These are phyloP conservation scores for Boletus sp. DNA, from an alignment of 768 basidiomycete genomes.

Conservation along the genomic window DNA sequence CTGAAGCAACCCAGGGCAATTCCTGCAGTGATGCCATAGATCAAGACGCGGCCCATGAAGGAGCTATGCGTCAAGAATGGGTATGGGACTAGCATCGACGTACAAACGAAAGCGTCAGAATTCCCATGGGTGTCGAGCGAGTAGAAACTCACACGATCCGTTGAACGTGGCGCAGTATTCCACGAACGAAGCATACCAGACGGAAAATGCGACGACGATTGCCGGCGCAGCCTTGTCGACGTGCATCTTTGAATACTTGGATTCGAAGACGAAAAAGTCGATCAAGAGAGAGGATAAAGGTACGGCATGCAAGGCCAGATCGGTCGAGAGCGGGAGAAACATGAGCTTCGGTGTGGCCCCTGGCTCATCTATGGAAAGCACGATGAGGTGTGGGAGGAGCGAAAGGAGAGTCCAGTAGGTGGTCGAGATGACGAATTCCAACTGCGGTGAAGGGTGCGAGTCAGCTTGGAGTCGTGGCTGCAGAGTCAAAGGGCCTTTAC, in stretches of 20 bases:
- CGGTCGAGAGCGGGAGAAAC: conserved; percentile 51
- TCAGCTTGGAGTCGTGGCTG: not conserved
- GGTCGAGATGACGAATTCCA: conserved; percentile 46
- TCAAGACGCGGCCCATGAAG: conserved; percentile 47
- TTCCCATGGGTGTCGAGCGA: not conserved
- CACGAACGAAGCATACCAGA: conserved; percentile 61
- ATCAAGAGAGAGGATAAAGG: conserved; percentile 57
- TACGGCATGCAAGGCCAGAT: conserved; percentile 63
- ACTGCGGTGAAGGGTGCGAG: conserved; percentile 21
- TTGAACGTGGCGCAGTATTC: conserved; percentile 67
- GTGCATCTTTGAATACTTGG: conserved; percentile 42
- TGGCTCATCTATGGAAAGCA: conserved; percentile 26
- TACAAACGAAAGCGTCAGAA: not conserved
- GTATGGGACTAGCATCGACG: conserved; percentile 61
- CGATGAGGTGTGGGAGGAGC: conserved; percentile 56
- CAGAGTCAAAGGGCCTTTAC: conserved; percentile 35
- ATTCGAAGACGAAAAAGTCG: conserved; percentile 70
- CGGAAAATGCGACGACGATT: conserved; percentile 23
- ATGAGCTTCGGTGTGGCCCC: conserved; percentile 19
- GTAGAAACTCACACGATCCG: conserved; percentile 51
- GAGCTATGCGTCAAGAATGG: conserved; percentile 73
- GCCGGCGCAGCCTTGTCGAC: conserved; percentile 16
- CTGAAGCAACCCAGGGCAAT: conserved; percentile 58
- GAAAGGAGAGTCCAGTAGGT: conserved; percentile 72
- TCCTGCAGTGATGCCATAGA: conserved; percentile 54